Conservation (phyloP, 352 stramenopile species). For the Globisporangium viniferum region DNA sequence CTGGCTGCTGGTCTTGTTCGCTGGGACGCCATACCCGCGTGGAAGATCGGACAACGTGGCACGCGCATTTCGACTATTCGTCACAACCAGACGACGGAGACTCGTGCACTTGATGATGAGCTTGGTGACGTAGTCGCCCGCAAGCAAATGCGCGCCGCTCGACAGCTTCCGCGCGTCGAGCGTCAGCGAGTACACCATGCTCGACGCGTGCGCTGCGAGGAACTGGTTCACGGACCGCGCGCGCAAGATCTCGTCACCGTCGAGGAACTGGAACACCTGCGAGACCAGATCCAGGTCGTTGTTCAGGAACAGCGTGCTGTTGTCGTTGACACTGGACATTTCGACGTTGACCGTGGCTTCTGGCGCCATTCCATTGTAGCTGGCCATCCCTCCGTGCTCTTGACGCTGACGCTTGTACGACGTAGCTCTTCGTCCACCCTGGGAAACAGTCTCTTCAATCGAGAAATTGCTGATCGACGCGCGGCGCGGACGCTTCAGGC, state of each 20-base stretch:
- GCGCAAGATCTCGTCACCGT: conserved; percentile 42
- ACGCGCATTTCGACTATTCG: conserved; percentile 35
- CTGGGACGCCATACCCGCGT: conserved; percentile 5
- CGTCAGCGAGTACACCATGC: conserved; percentile 42
- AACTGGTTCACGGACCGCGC: conserved; percentile 50
- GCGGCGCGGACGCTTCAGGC: conserved; percentile 12
- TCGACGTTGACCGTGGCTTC: background rate
- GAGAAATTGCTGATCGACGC: conserved; percentile 12
- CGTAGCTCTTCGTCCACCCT: background rate
- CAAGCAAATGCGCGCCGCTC: background rate
- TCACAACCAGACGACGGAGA: conserved; percentile 43
- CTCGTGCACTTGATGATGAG: conserved; percentile 41
- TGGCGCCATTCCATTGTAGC: background rate
- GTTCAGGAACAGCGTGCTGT: conserved; percentile 32
- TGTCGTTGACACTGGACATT: background rate
- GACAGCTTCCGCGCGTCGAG: conserved; percentile 27
- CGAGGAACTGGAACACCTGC: conserved; percentile 56
- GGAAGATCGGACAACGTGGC: conserved; percentile 7
- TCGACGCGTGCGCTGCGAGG: conserved; percentile 38
- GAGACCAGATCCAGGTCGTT: conserved; percentile 54
- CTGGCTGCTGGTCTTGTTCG: background rate
- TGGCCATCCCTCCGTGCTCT: background rate
- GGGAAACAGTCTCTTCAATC: background rate
- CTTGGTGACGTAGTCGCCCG: conserved; percentile 12
- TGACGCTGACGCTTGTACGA: conserved; percentile 1